Base-by-base conservation (phyloP, 441 rosid species). In the Jatropha podagrica region DNA sequence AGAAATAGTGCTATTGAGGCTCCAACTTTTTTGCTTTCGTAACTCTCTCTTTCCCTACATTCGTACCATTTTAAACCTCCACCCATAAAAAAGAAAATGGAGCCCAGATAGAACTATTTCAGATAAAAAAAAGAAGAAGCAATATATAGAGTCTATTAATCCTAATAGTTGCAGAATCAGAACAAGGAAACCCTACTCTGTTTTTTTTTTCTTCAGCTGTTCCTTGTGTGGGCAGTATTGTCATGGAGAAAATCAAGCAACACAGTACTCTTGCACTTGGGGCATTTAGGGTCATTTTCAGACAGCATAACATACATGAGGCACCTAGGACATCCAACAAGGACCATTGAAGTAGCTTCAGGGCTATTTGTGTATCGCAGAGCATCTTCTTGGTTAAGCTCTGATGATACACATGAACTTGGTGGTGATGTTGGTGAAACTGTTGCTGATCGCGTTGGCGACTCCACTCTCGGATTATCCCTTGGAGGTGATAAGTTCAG, bases 291-390 rank as follows among this genome's bases (percentile, higher is more conserved):
- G 65, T 92, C 98, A 48, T 91, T 89, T 77, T 94, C 93, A 0
- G 99, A 92, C 49, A 96, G 90, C 98, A 96, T 96, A 27, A 96
- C 99, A 72, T 94, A 96, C 97, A 96, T 94, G 74, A 94, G 91
- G 82, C 99, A 96, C 70, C 96, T 86, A 3, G 98, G 99, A 59
- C 99, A 96, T 0, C 99, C 98, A 3, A 92, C 98, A 4, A 96
- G 94, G 70, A 92, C 85, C 99, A 96, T 96, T 37, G 98, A 89
- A 2, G 91, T 86, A 17, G 97, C 86, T 78, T 94, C 98, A 10
- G 97, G 96, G 81, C 99, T 93, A 72, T 82, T 89, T 0, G 88
- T 79, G 86, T 87, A 77, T 71, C 83, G 73, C 52, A 71, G 73
- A 10, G 44, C 11, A 58, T 83, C 92, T 10, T 92, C 91, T 58